These are phyloP conservation scores for Aquanectria penicillioides DNA, from an alignment of 2,329 filamentous ascomycete species.

Conservation along the genomic window DNA sequence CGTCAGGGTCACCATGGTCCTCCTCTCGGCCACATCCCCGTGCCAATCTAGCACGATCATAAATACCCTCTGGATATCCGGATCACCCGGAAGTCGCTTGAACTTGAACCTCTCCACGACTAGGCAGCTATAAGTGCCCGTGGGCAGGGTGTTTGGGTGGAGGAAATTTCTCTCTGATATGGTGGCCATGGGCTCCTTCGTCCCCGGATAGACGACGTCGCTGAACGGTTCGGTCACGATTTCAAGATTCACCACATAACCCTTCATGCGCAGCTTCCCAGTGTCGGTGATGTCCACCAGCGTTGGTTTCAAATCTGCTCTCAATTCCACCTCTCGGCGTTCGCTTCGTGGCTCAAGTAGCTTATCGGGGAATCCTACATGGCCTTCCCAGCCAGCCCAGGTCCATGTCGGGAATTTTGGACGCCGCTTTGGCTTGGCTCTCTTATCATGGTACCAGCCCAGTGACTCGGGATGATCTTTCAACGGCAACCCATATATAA, in stretches of 20 bases:
- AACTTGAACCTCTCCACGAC: not conserved
- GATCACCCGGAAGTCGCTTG: not conserved
- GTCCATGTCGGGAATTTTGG: not conserved
- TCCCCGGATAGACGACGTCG: not conserved
- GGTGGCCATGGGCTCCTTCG: not conserved
- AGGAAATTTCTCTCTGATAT: not conserved
- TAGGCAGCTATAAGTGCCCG: not conserved
- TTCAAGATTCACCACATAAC: not conserved
- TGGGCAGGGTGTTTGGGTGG: not conserved
- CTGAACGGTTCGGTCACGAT: not conserved
- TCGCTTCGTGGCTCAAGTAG: not conserved
- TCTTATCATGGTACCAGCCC: not conserved
- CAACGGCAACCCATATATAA: not conserved
- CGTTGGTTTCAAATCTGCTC: not conserved
- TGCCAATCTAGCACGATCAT: not conserved
- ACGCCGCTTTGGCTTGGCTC: not conserved
- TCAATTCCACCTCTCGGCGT: not conserved
- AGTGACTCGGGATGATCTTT: not conserved
- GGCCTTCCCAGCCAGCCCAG: conserved; percentile 7
- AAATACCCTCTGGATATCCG: not conserved
- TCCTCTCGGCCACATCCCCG: not conserved
- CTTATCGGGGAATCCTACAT: not conserved
- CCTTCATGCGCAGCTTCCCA: not conserved
- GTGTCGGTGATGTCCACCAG: not conserved
- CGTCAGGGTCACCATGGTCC: not conserved